Base-by-base conservation (phyloP, 139 green algal species). In the Chlamydomonas urium region DNA sequence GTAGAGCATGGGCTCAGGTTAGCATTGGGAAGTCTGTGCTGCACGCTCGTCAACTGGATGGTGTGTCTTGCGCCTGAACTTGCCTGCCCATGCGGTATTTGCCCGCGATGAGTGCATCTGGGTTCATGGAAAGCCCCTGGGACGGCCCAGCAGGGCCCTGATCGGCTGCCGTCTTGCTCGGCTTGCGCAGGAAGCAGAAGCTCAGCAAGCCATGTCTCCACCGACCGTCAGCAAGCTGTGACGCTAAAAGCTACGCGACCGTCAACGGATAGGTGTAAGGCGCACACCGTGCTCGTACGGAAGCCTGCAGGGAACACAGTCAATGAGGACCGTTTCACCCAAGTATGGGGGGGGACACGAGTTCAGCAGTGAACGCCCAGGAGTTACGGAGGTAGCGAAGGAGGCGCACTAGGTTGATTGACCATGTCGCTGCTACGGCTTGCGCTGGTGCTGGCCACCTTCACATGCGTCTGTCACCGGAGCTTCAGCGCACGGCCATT, bases 1-100 rank as follows among this genome's bases (percentile, higher is more conserved):
- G 29, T 8, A 62, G 53, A 14, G 19, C 23, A 62, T 34, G 53
- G 8, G 53, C 17, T 8, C 5, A 5, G 23, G 53, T 5, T 17
- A 29, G 53, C 53, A 8, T 62, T 17, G 10, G 53, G 5, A 29
- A 14, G 23, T 17, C 24, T 32, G 5, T 32, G 17, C 21, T 62
- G 53, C 19, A 8, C 42, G 14, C 8, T 8, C 42, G 14, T 50
- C 14, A 50, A 14, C 45, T 56, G 17, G 17, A 56, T 56, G 17
- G 21, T 17, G 21, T 56, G 17, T 21, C 21, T 34, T 10, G 10
- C 53, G n/a, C 53, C 10, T 34, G 19, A 67, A 45, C 60, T 17
- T 26, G 42, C 60, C 60, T 67, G 8, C 60, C 60, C 60, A 67
- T 37, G 23, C 60, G 23, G 29, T 67, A 67, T 67, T 67, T 67